Evolutionary conservation across 2,329 filamentous ascomycete genomes (phyloP).

Genomic region (Dactylellina parvicollis): DNA sequence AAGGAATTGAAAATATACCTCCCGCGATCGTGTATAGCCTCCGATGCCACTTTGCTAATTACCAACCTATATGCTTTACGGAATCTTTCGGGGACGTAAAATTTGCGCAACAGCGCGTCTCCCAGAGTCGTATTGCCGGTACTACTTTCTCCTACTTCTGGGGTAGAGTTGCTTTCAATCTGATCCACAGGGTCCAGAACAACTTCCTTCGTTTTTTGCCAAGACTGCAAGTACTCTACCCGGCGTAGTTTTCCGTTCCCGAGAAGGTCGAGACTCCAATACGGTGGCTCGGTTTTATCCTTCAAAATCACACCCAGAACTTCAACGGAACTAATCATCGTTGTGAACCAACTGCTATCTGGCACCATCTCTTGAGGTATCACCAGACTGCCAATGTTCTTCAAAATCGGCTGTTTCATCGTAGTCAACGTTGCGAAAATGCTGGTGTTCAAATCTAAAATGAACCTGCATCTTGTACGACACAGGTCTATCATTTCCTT

Average conservation of each 20-base stretch:
- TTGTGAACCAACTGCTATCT: neutral
- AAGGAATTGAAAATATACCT: slow-evolving; percentile 45
- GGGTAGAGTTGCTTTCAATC: neutral
- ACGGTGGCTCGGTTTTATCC: neutral
- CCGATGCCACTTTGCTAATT: neutral
- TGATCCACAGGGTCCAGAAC: too few relatives aligned
- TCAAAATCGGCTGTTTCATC: slow-evolving; percentile 5
- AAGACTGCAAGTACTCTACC: neutral
- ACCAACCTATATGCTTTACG: neutral
- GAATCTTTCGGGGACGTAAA: neutral
- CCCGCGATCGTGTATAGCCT: slow-evolving; percentile 30
- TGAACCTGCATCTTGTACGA: slow-evolving; percentile 26
- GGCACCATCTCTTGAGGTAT: neutral
- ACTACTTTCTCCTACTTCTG: too few relatives aligned
- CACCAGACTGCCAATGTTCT: slow-evolving; percentile 13
- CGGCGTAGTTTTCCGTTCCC: neutral
- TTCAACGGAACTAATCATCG: neutral
- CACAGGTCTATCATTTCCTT: slow-evolving; percentile 19
- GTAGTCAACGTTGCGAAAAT: slow-evolving; percentile 18
- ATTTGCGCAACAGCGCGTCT: neutral
- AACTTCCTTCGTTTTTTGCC: too few relatives aligned
- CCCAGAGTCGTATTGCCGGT: neutral
- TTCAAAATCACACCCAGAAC: slow-evolving; percentile 21
- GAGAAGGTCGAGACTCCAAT: slow-evolving; percentile 11
- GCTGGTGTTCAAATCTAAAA: slow-evolving; percentile 30